Base-by-base conservation (phyloP, 2,329 filamentous ascomycete genomes). In the Xylariales sp. region DNA sequence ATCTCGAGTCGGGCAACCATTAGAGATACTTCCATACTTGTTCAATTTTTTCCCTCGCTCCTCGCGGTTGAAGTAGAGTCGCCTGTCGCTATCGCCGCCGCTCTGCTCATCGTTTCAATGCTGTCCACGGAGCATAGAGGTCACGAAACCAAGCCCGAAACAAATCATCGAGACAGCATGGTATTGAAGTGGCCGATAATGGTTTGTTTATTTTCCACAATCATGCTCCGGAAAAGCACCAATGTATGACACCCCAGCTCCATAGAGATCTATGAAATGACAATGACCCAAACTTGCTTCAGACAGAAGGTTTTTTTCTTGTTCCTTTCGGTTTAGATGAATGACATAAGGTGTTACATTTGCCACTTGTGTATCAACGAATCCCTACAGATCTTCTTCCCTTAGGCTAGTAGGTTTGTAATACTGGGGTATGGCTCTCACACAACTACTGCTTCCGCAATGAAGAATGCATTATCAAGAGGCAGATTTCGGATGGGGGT, bases 11-110 rank as follows among this genome's bases (percentile, higher is more conserved):
- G 62, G 65, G 57, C 59, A 56, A 58, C 60, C 65, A 60, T 62
- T 49, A 62, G 45, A 65, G 14, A 57, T 48, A 39, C n/a, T 61
- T 48, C 49, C n/a, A 43, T 54, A 48, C 53, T 64, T 57, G 28
- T 55, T 57, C 57, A 36, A 46, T 10, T 39, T 45, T 56, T 56
- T 39, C 53, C 62, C 36, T 73, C 63, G 70, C 69, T 67, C 61
- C 58, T 66, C 62, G 67, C 65, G 68, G 60, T 63, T 62, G 52
- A 64, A 53, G 41, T 41, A 64, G 46, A 67, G 49, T 41, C 18
- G 57, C 68, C 66, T 67, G 66, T 66, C 61, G 68, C 70, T 66
- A 61, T 54, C 68, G 68, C 71, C 60, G 67, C 67, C 68, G 41
- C 43, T 43, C 43, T n/a, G 41, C 46, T 57, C 48, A 3, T 56